Evolutionary conservation across 768 basidiomycete species (phyloP).

Genomic region (Kwoniella heveanensis): DNA sequence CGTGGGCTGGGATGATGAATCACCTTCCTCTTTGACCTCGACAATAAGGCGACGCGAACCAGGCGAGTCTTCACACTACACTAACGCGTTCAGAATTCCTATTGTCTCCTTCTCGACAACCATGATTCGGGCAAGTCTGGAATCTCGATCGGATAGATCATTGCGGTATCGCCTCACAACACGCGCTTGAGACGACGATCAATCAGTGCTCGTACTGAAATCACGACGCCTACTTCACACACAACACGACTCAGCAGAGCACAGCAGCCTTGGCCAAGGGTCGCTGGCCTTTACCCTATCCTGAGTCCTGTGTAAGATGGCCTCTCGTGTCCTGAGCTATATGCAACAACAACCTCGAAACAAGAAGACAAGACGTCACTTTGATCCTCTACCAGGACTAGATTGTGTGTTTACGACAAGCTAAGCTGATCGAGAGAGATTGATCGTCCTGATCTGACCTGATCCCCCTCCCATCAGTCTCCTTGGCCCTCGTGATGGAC

Average conservation of each 20-base stretch:
- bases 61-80: no score
- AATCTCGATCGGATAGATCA: neutral
- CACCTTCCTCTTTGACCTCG: neutral
- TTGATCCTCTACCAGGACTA: neutral
- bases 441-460: neutral
- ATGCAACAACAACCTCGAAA: neutral
- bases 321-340: neutral
- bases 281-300: neutral
- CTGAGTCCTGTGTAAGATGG: neutral
- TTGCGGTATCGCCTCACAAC: neutral
- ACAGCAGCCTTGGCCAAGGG: neutral
- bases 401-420: neutral
- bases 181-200: conserved; percentile 1
- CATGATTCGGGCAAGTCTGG: neutral
- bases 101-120: neutral
- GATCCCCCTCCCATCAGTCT: no score
- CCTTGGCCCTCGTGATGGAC: no score
- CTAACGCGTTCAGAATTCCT: no score
- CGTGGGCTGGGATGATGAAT: neutral
- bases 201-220: neutral
- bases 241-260: neutral
- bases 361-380: neutral
- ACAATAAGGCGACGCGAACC: neutral
- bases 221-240: neutral
- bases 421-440: neutral